These are phyloP conservation scores for Fraxinus pennsylvanica DNA, from an alignment of 257 asterid genomes.

Conservation along the genomic window DNA sequence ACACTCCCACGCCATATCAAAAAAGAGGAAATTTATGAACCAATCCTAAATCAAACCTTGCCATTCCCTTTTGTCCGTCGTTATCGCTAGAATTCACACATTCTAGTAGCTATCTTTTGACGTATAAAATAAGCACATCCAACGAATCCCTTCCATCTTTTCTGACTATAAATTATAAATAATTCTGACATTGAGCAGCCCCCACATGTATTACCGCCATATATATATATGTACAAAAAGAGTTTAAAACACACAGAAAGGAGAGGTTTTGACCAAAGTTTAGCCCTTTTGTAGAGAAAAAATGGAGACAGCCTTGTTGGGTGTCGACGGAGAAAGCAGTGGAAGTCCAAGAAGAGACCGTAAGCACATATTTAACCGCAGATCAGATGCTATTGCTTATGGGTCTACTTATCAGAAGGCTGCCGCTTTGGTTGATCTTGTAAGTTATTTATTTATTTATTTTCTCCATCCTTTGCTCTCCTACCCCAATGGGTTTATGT, in stretches of 20 bases:
- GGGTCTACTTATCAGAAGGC: slow-evolving; percentile 85
- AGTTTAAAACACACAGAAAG: background rate
- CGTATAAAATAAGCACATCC: background rate
- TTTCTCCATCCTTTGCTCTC: background rate
- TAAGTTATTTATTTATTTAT: slow-evolving; percentile 33
- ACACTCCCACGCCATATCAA: too few relatives aligned
- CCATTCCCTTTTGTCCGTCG: background rate
- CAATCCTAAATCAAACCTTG: background rate
- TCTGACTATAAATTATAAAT: background rate
- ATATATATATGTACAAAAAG: background rate
- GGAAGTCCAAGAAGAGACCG: slow-evolving; percentile 29
- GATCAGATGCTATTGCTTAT: slow-evolving; percentile 78
- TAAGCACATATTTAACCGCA: slow-evolving; percentile 24
- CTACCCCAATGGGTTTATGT: too few relatives aligned
- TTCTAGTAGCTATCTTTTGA: too few relatives aligned
- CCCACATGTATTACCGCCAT: background rate
- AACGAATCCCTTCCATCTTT: background rate
- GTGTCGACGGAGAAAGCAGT: slow-evolving; percentile 29
- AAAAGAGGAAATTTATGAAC: background rate
- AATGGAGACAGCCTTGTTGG: slow-evolving; percentile 62
- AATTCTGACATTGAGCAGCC: background rate
- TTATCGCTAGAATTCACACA: background rate
- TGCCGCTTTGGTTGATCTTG: slow-evolving; percentile 97
- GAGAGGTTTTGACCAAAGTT: background rate
- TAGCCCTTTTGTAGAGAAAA: slow-evolving; percentile 11